Evolutionary conservation across 139 green algal genomes (phyloP).

Genomic region (Picochlorum sp.): DNA sequence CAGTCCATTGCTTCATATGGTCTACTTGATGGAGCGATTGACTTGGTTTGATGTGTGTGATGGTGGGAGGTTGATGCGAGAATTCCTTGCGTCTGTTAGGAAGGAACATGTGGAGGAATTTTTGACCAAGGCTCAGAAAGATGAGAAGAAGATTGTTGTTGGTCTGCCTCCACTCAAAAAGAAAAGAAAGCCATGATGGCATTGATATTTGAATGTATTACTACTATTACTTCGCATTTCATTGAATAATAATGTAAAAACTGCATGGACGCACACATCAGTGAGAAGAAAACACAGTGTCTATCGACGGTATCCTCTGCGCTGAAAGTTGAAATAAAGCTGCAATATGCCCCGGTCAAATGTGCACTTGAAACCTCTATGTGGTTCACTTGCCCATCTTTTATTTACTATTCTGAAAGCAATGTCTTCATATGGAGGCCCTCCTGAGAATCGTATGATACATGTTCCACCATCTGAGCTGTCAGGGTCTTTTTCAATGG

Average conservation of each 20-base stretch:
- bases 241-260: conserved; percentile 1
- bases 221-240: neutral
- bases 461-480: conserved; percentile 72
- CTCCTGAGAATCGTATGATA: conserved; percentile 87
- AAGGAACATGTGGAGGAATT: neutral
- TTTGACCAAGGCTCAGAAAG: neutral
- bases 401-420: conserved; percentile 94
- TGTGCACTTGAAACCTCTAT: conserved; percentile 93
- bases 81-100: conserved; percentile 3
- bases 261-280: neutral
- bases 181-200: neutral
- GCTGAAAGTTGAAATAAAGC: conserved; percentile 98
- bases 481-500: conserved; percentile 58
- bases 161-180: neutral
- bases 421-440: conserved; percentile 92
- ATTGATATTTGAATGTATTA: neutral
- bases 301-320: conserved; percentile 71
- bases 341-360: conserved; percentile 97
- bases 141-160: neutral
- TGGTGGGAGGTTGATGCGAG: conserved; percentile 16
- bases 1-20: conserved; percentile 24
- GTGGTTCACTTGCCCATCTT: conserved; percentile 67
- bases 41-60: conserved; percentile 30
- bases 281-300: neutral
- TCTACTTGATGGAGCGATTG: conserved; percentile 23